A percentile compares a stretch with the other conserved stretches of the same genome.
Evolutionary conservation across 2,329 filamentous ascomycete genomes (phyloP).

Genomic region (Sporothrix luriei): DNA sequence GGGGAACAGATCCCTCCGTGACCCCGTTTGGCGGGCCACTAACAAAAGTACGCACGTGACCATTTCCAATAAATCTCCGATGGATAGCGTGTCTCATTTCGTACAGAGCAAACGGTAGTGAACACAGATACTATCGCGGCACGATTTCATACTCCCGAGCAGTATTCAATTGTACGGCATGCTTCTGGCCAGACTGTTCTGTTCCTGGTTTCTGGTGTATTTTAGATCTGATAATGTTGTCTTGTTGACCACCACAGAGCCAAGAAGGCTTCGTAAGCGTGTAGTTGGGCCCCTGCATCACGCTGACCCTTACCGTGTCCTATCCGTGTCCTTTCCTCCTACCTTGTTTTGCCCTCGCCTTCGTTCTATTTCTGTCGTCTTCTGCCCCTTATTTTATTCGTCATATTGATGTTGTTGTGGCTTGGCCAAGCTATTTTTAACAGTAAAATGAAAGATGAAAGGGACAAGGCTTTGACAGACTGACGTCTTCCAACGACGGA

Average conservation of each 20-base stretch:
- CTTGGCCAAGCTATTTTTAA: not conserved
- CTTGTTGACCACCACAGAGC: not conserved
- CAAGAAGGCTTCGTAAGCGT: not conserved
- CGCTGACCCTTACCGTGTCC: not conserved
- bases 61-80: conserved; percentile 4
- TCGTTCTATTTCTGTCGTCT: not conserved
- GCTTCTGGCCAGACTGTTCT: no score
- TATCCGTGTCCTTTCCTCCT: not conserved
- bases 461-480: not conserved
- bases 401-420: not conserved
- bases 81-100: not conserved
- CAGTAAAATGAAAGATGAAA: not conserved
- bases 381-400: not conserved
- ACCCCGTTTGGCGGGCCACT: conserved; percentile 21
- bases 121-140: not conserved
- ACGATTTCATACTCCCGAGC: not conserved
- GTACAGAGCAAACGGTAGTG: not conserved
- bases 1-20: conserved; percentile 27
- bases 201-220: not conserved
- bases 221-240: not conserved
- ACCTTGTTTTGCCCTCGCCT: not conserved
- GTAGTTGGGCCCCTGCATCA: not conserved
- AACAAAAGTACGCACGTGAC: conserved; percentile 8
- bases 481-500: not conserved
- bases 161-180: no score